Conservation (phyloP, 2,329 filamentous ascomycete species). For the Nigrograna mackinnonii region DNA sequence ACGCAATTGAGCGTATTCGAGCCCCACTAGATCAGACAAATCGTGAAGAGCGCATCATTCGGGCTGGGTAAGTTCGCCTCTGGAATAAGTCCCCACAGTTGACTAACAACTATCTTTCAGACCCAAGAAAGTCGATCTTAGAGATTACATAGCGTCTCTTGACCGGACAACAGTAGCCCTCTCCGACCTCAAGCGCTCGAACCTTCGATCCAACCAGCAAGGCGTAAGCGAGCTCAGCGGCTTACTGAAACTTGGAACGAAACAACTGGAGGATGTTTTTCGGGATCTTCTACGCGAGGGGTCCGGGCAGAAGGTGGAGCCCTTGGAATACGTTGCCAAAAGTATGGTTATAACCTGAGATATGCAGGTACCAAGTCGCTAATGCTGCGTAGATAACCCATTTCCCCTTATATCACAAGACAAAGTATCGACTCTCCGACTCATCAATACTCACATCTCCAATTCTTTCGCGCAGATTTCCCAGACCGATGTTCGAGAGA, state of each 20-base stretch:
- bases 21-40: slow-evolving; percentile 93
- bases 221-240: slow-evolving; percentile 79
- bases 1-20: slow-evolving; percentile 84
- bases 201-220: slow-evolving; percentile 88
- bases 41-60: slow-evolving; percentile 88
- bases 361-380: too few relatives aligned
- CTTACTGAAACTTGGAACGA: slow-evolving; percentile 77
- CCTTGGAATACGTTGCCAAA: slow-evolving; percentile 91
- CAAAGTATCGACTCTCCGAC: slow-evolving; percentile 72
- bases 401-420: slow-evolving; percentile 83
- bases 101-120: too few relatives aligned
- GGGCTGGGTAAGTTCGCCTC: slow-evolving; percentile 71
- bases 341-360: slow-evolving; percentile 52
- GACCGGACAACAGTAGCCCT: slow-evolving; percentile 88
- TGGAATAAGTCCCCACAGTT: too few relatives aligned
- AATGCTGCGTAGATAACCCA: slow-evolving; percentile 55
- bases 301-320: slow-evolving; percentile 74
- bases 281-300: slow-evolving; percentile 78
- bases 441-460: slow-evolving; percentile 78
- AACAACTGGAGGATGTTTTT: slow-evolving; percentile 83
- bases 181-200: slow-evolving; percentile 82
- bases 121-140: slow-evolving; percentile 80
- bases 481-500: slow-evolving; percentile 56
- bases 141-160: slow-evolving; percentile 85
- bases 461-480: slow-evolving; percentile 58